Base-by-base conservation (phyloP, 768 basidiomycete genomes). In the Ramaria rubella region DNA sequence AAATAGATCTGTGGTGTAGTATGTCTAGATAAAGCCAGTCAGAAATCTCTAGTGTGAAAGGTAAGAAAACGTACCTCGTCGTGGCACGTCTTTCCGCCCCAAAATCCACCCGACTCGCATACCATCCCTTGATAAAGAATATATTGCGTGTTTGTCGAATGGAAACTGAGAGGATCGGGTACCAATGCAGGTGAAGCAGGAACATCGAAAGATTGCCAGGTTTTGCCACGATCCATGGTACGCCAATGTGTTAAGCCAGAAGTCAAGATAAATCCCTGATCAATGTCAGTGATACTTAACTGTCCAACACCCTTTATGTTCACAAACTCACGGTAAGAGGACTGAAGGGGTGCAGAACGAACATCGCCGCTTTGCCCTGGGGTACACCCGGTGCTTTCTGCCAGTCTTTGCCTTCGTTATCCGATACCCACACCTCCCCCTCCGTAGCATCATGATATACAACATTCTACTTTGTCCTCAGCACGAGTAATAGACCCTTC, bases 261-360 rank as follows among this genome's bases (percentile, higher is more conserved):
- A 3, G 92, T 89, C 58, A 99, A 73, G 33, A 88, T 84, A 67
- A 96, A 98, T 0, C 91, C 94, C 93, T 95, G 62, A 53, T 49
- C 23, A 43, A 30, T 17, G 31, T 55, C 17, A 44, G 48, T 44
- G 49, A 6, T 11, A 24, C 4, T 23, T 40, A 54, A 46, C 15
- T 52, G 45, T 42, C 59, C 29, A 48, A 42, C 44, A 36, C 33
- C 7, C 49, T 23, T 42, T 3, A 54, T 34, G 8, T 33, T n/a
- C n/a, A n/a, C 40, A 57, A 14, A 75, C 79, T 51, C 63, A 90
- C 90, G 68, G 83, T 83, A 58, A 78, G 75, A 60, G 83, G 90
- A 67, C 95, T 80, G 64, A 85, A 84, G 1, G 96, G 95, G 67
- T 98, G 96, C 60, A 86, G 81, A 50, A 98, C 73, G 33, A 97